phyloP scores from a whole-genome alignment of 129 eudicot genomes.

The Daucus carota region DNA sequence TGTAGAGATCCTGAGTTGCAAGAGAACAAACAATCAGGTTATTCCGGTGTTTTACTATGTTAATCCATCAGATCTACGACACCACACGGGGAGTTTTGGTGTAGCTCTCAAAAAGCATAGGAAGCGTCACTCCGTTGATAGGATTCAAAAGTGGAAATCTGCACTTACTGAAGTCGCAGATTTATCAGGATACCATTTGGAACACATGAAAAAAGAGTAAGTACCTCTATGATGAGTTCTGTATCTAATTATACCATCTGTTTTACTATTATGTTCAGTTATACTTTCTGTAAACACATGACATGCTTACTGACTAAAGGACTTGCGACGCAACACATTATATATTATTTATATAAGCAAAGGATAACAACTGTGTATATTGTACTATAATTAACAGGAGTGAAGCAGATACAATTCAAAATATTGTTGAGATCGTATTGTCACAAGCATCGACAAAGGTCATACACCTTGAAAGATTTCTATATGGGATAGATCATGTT shows the following conservation, averaged over 20 bases:
- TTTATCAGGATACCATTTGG: constrained; percentile 2
- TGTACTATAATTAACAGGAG: not conserved
- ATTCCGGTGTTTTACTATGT: constrained; percentile 9
- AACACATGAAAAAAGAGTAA: not conserved
- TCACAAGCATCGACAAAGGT: not conserved
- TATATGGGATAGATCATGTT: not conserved
- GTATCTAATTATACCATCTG: too few species aligned
- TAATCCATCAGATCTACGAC: constrained; percentile 1
- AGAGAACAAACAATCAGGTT: not conserved
- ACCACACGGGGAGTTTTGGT: constrained; percentile 5
- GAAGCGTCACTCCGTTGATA: not conserved
- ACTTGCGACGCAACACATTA: not conserved
- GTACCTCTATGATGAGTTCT: not conserved
- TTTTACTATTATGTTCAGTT: not conserved
- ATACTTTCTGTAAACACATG: not conserved
- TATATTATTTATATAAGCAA: too few species aligned
- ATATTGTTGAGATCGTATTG: not conserved
- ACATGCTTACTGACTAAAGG: not conserved
- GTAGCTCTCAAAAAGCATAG: constrained; percentile 5
- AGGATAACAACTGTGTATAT: not conserved
- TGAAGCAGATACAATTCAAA: not conserved
- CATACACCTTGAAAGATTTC: not conserved
- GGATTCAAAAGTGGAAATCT: constrained; percentile 7
- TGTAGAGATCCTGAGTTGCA: not conserved
- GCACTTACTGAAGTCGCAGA: constrained; percentile 5